Evolutionary conservation across 2,329 filamentous ascomycete species (phyloP), one percentile per base, ranked within the genome.

Genomic region (Alternaria infectoria): DNA sequence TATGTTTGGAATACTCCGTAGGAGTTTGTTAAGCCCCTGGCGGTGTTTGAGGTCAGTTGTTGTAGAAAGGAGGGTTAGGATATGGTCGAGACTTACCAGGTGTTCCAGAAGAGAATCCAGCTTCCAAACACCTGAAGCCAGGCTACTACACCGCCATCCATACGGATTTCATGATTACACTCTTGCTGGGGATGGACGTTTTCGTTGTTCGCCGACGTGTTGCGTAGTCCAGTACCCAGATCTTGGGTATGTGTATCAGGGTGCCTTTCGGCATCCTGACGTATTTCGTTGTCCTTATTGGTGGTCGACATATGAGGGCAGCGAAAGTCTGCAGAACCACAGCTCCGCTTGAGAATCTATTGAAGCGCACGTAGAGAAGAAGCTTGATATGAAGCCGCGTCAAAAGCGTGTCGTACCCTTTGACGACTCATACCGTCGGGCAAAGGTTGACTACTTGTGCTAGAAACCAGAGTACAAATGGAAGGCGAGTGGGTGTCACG

Each of bases 281-380:
- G 30, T 36, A 36, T 36, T 36, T 36, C 30, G 30, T 36, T 36
- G 30, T 9, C 13, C 30, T n/a, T 36, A 9, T 36, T 6, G 7
- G n/a, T 15, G 13, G 30, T 36, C 7, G 13, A 15, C 30, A 36
- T 36, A 2, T 36, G 3, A 36, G 4, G 30, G 30, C 0, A 36
- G 7, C 30, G 5, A n/a, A 36, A 0, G 0, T 36, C 13, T 36
- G 13, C 13, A 1, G 0, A 36, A 36, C 0, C 13, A 36, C 3
- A 36, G 30, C 30, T 36, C 1, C 13, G 30, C 7, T 0, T 0
- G 13, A 36, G 30, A 9, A 36, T n/a, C 13, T 36, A 8, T 36
- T 36, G 4, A 36, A 36, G 30, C 13, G 2, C 13, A 36, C 13
- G 30, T 5, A 36, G 30, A 36, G 0, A 36, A 36, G 13, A 36